Evolutionary conservation across 75 land plant species (phyloP).

Genomic region (Pinus albicaulis): DNA sequence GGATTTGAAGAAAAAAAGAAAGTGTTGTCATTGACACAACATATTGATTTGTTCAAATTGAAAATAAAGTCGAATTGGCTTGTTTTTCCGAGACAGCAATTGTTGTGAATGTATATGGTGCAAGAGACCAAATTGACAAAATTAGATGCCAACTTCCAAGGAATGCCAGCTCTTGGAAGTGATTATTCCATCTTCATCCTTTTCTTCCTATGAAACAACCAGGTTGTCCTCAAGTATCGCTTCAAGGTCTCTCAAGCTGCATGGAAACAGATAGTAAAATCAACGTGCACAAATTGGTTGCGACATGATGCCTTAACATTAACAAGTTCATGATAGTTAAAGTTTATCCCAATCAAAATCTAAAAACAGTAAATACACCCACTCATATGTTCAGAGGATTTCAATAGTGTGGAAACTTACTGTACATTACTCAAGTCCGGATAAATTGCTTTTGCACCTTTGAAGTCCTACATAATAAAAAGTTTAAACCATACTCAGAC

Average conservation of each 20-base stretch:
- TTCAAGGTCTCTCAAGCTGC: constrained; percentile 59
- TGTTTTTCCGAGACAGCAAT: no score
- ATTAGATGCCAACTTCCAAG: no score
- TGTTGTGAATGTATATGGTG: no score
- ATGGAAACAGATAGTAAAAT: background rate
- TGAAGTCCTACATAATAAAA: constrained; percentile 47
- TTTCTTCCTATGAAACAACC: no score
- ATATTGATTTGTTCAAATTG: no score
- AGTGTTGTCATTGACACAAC: no score
- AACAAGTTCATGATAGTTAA: background rate
- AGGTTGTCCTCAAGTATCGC: constrained; percentile 27
- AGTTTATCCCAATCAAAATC: background rate
- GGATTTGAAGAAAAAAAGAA: no score
- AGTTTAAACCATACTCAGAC: background rate
- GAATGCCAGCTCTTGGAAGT: no score
- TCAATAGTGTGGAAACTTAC: constrained; percentile 22
- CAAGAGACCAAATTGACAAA: no score
- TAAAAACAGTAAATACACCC: background rate
- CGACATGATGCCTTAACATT: background rate
- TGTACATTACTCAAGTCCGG: constrained; percentile 61
- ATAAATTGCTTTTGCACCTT: constrained; percentile 57
- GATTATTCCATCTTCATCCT: no score
- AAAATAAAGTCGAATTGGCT: no score
- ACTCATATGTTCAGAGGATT: background rate
- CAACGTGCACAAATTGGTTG: background rate